Evolutionary conservation across 2,329 filamentous ascomycete species (phyloP).

Genomic region (Epichloe brachyelytri): DNA sequence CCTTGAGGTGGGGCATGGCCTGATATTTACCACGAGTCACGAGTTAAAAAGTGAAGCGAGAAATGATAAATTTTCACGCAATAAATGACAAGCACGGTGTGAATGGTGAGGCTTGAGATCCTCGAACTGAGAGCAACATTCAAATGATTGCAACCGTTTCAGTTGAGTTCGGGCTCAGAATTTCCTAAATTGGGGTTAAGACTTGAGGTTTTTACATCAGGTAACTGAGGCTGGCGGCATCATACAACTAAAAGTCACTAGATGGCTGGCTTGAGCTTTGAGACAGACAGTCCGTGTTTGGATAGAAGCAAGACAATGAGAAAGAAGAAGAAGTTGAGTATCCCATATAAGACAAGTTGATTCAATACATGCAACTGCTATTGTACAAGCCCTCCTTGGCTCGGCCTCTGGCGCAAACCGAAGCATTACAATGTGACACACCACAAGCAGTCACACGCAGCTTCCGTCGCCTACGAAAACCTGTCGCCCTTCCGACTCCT

Average conservation of each 20-base stretch:
- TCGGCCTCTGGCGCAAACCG: not conserved
- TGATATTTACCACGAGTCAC: not conserved
- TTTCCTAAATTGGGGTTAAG: too few species aligned
- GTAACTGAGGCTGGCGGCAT: not conserved
- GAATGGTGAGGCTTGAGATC: too few species aligned
- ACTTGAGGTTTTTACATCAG: not conserved
- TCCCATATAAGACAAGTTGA: not conserved
- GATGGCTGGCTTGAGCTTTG: too few species aligned
- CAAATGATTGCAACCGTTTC: too few species aligned
- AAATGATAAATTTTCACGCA: not conserved
- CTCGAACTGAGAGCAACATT: too few species aligned
- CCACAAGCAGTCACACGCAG: not conserved
- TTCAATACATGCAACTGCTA: not conserved
- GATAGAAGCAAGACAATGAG: not conserved
- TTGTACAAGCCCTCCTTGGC: not conserved
- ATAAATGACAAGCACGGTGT: not conserved
- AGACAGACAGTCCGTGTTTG: not conserved
- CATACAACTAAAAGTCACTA: too few species aligned
- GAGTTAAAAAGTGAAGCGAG: not conserved
- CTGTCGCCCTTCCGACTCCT: slow-evolving; percentile 73
- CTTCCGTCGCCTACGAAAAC: slow-evolving; percentile 42
- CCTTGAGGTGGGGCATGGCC: not conserved
- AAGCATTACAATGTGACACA: not conserved
- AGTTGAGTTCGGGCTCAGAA: too few species aligned
- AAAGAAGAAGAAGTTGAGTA: not conserved